Evolutionary conservation across 768 basidiomycete species (phyloP), one percentile per base, ranked within the genome.

Genomic region (Polyporus arcularius): DNA sequence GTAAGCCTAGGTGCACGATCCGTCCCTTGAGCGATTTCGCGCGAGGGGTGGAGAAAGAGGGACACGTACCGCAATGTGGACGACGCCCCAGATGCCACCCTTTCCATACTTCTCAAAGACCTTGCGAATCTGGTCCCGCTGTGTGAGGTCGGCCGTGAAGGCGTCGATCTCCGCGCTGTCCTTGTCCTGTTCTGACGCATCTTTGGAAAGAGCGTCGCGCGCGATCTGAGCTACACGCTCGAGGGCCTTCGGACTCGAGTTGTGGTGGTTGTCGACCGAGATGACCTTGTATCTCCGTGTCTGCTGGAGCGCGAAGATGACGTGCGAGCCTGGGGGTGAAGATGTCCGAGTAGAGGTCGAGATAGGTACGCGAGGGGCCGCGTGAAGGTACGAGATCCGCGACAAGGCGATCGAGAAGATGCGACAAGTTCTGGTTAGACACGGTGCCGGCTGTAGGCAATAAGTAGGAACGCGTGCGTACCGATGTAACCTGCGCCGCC

Each of bases 251-350:
- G 91, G 86, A 65, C 86, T 85, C 3, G 97, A 95, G 73, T 99
- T 99, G 76, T 94, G 87, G 78, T 90, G 80, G 79, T 98, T 98
- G 79, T 99, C 97, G 68, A 98, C 83, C 26, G 95, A 90, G 65
- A 98, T 86, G 68, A 98, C 94, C 72, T 90, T 92, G 83, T 91
- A 99, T 63, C 87, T 80, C 60, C 94, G 85, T 12, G 94, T 93
- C 71, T 92, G 83, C 66, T 97, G 87, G 42, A 97, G 79, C 50
- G 85, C 80, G 61, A 90, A 92, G 65, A 98, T 87, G 72, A 98
- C 89, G 76, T 99, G 97, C 30, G 96, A 96, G 70, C 95, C 96
- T 94, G 70, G 61, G 65, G 57, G 32, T 42, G 58, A 1, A 26
- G 21, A 26, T 26, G 21, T 26, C 21, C 21, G 21, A 26, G 21